phyloP scores from a whole-genome alignment of 108 stramenopile genomes.

The Nitzschia inconspicua region DNA sequence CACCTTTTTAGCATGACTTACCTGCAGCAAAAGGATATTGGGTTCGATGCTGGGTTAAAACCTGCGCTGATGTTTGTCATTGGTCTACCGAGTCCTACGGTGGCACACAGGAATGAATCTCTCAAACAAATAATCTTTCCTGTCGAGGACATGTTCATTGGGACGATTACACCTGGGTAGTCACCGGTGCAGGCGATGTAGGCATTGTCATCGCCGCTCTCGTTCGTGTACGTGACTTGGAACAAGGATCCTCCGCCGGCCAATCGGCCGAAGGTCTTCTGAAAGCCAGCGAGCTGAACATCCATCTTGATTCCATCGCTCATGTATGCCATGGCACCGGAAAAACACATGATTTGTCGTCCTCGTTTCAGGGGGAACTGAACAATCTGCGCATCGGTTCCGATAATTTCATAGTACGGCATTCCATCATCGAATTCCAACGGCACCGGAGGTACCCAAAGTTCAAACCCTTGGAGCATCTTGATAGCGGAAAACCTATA shows the following conservation, averaged over 20 bases:
- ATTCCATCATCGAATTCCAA: slow-evolving; percentile 36
- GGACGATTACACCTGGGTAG: slow-evolving; percentile 54
- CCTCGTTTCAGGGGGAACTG: slow-evolving; percentile 48
- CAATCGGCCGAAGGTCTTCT: slow-evolving; percentile 41
- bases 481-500: too few relatives aligned
- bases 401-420: slow-evolving; percentile 45
- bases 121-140: slow-evolving; percentile 37
- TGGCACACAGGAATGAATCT: slow-evolving; percentile 54
- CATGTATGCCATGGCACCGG: slow-evolving; percentile 68
- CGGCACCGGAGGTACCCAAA: slow-evolving; percentile 43
- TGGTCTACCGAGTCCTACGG: slow-evolving; percentile 21
- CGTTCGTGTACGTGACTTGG: slow-evolving; percentile 48
- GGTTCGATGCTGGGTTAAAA: slow-evolving; percentile 39
- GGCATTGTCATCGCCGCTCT: slow-evolving; percentile 21
- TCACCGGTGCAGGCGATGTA: slow-evolving; percentile 56
- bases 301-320: slow-evolving; percentile 39
- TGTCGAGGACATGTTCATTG: slow-evolving; percentile 34
- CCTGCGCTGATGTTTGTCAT: slow-evolving; percentile 37
- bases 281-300: slow-evolving; percentile 32
- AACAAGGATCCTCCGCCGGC: slow-evolving; percentile 52
- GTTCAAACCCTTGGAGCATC: slow-evolving; percentile 42
- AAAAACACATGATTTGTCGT: slow-evolving; percentile 41
- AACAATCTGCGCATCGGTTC: slow-evolving; percentile 49
- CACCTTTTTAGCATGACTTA: too few relatives aligned
- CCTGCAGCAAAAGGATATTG: slow-evolving; percentile 43